Percentiles rank a stretch among this genome's conserved stretches.
Evolutionary conservation across 306 rosid genomes (phyloP).

Genomic region (Glycine tomentella): DNA sequence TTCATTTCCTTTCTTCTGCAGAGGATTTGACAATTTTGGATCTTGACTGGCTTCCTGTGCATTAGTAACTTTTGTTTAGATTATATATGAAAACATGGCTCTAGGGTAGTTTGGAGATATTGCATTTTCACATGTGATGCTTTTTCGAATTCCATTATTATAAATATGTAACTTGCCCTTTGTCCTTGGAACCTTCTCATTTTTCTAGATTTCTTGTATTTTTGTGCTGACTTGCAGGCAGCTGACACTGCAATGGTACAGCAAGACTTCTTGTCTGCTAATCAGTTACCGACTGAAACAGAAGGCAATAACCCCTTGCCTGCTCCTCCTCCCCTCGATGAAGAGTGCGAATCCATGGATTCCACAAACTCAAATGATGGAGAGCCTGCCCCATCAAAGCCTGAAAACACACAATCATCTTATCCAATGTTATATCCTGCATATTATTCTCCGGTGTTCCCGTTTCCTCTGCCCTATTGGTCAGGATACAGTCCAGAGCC

Average conservation of each 20-base stretch:
- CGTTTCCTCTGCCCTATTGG: slow-evolving; percentile 78
- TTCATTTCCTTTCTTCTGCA: slow-evolving; percentile 28
- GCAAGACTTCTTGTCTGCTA: slow-evolving; percentile 70
- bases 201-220: slow-evolving; percentile 29
- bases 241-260: slow-evolving; percentile 67
- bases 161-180: background rate
- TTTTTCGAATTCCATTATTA: slow-evolving; percentile 11
- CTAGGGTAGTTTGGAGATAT: slow-evolving; percentile 14
- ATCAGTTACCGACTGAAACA: slow-evolving; percentile 57
- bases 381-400: slow-evolving; percentile 63
- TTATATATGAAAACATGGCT: background rate
- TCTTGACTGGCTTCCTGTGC: slow-evolving; percentile 2
- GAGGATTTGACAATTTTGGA: background rate
- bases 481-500: slow-evolving; percentile 69
- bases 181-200: slow-evolving; percentile 14
- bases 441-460: slow-evolving; percentile 74
- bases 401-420: slow-evolving; percentile 58
- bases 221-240: slow-evolving; percentile 61
- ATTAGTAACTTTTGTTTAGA: slow-evolving; percentile 7
- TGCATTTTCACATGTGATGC: slow-evolving; percentile 26
- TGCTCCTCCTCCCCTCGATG: slow-evolving; percentile 79
- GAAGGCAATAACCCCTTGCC: slow-evolving; percentile 76
- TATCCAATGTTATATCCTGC: slow-evolving; percentile 82
- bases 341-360: slow-evolving; percentile 96
- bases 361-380: slow-evolving; percentile 92